A percentile compares a stretch with the other conserved stretches of the same genome.
Conservation (phyloP, 2,329 filamentous ascomycete species). For the Phaeosphaeria sp. region DNA sequence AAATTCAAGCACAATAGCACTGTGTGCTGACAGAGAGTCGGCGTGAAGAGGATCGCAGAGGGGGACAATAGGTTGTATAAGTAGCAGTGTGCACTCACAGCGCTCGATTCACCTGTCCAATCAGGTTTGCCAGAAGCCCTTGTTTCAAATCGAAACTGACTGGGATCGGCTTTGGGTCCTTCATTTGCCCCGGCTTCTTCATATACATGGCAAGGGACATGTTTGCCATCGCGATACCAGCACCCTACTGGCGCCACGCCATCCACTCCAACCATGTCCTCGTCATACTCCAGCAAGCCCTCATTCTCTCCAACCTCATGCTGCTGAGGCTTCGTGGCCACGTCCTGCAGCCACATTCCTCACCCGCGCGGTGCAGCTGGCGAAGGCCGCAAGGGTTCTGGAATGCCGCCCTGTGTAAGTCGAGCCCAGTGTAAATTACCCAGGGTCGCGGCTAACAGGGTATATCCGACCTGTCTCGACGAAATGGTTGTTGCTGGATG, state of each 20-base stretch:
- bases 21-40: conserved; percentile 37
- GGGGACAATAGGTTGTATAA: conserved; percentile 40
- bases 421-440: conserved; percentile 29
- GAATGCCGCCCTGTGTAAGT: conserved; percentile 39
- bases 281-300: conserved; percentile 27
- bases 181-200: conserved; percentile 26
- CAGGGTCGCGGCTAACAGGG: conserved; percentile 27
- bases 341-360: conserved; percentile 30
- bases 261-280: conserved; percentile 20
- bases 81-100: conserved; percentile 35
- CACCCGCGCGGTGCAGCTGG: conserved; percentile 14
- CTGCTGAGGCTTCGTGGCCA: conserved; percentile 31
- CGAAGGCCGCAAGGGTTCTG: conserved; percentile 24
- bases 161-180: conserved; percentile 37
- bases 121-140: conserved; percentile 34
- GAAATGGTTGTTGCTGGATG: conserved; percentile 31
- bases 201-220: conserved; percentile 39
- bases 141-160: conserved; percentile 47
- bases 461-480: conserved; percentile 25
- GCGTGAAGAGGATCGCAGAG: conserved; percentile 36
- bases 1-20: conserved; percentile 33
- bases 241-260: conserved; percentile 27
- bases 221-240: conserved; percentile 27
- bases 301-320: conserved; percentile 32
- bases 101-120: conserved; percentile 33